Base-by-base conservation (phyloP, 2,329 filamentous ascomycete species). In the Pseudogymnoascus destructans region DNA sequence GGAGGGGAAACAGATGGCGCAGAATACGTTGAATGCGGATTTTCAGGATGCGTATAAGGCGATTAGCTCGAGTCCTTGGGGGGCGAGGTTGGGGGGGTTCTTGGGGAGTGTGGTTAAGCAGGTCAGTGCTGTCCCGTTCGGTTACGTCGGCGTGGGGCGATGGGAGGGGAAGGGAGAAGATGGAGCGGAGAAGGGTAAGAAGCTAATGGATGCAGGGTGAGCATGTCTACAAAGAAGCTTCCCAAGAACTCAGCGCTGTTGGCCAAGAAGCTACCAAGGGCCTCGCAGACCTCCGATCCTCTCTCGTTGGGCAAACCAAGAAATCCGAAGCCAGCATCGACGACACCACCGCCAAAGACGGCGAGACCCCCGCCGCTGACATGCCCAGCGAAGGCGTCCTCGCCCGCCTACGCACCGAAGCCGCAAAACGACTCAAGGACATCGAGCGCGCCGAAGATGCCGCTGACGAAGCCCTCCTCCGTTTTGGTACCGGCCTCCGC, bases 1-100 rank as follows among this genome's bases (percentile, higher is more conserved):
- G 61, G 73, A 74, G 42, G 71, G 71, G 52, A 72, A 73, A 61
- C 68, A 75, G 64, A 66, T 72, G 56, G 73, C 73, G 58, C 70
- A 70, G 60, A 70, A 73, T 59, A 80, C 85, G 57, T 79, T 98
- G 64, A 95, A 95, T 69, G 80, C 82, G 64, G 93, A 98, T 68
- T 79, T 98, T 62, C 89, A 95, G 73, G 89, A 96, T 72, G 93
- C 92, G 5, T 96, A 97, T 77, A 90, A 89, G 68, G 91, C 91
- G 21, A 88, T 98, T 68, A 92, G 89, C 3, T 82, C 84, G 64
- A 95, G 89, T 66, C 87, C 89, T 9, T 98, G 93, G 93, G 93
- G 92, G 46, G 83, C 86, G 19, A 84, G 81, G 65, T 82, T 98
- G 30, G 92, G 93, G 33, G 92, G 90, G 5, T 87, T 95, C 70